Conservation (phyloP, 2,329 filamentous ascomycete genomes). For the Daldinia sp. region DNA sequence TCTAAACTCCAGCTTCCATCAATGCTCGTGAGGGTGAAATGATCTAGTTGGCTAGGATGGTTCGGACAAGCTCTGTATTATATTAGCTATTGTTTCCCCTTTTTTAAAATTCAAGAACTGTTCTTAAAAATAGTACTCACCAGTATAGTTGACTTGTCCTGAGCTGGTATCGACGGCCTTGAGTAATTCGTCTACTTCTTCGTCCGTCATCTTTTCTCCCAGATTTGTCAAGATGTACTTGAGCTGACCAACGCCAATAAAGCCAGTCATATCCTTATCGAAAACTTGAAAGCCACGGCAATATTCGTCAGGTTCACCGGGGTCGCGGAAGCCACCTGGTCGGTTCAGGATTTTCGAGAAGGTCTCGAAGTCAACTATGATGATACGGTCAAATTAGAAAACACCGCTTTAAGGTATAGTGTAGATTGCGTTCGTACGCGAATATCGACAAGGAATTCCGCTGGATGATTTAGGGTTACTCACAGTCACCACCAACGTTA, state of each 20-base stretch:
- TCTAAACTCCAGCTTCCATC: constrained; percentile 40
- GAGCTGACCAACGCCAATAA: constrained; percentile 96
- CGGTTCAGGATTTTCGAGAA: constrained; percentile 98
- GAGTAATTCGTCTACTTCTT: constrained; percentile 97
- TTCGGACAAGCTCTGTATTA: constrained; percentile 77
- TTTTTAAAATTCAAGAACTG: neutral
- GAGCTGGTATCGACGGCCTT: constrained; percentile 97
- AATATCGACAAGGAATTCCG: neutral
- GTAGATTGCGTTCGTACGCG: neutral
- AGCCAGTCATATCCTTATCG: constrained; percentile 98
- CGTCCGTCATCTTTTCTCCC: constrained; percentile 99
- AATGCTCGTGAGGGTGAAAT: constrained; percentile 10
- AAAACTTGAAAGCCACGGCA: constrained; percentile 99
- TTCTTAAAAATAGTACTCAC: constrained; percentile 58
- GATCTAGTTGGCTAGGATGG: constrained; percentile 81
- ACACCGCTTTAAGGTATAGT: neutral
- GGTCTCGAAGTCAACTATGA: constrained; percentile 92
- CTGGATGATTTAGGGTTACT: constrained; percentile 54
- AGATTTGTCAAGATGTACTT: constrained; percentile 98
- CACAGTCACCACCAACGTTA: constrained; percentile 88
- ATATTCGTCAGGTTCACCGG: constrained; percentile 97
- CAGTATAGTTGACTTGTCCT: constrained; percentile 97
- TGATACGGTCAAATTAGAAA: constrained; percentile 19
- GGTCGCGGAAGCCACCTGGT: constrained; percentile 96
- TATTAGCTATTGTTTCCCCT: constrained; percentile 18